A percentile compares a stretch with the other conserved stretches of the same genome.
Conservation (phyloP, 1,139 yeast genomes). For the Taphrina confusa region DNA sequence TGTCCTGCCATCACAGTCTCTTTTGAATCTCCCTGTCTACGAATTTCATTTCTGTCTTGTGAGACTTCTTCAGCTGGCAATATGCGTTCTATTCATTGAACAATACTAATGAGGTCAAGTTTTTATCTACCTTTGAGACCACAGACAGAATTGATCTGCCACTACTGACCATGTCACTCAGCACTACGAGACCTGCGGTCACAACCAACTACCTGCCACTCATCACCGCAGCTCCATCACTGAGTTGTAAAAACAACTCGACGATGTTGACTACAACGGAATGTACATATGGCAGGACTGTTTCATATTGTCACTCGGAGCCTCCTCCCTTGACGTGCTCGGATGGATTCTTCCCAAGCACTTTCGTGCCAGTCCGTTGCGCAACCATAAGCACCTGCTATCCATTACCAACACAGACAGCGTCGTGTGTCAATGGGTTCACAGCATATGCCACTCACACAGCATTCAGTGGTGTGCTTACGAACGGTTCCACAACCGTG, state of each 20-base stretch:
- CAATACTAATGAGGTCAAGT: too few relatives aligned
- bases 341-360: constrained; percentile 7
- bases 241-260: neutral
- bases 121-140: too few relatives aligned
- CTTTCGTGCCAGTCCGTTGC: constrained; percentile 4
- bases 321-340: constrained; percentile 20
- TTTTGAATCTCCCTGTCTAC: too few relatives aligned
- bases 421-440: constrained; percentile 14
- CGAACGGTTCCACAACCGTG: constrained; percentile 4
- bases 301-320: constrained; percentile 14
- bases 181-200: too few relatives aligned
- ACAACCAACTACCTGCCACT: neutral
- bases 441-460: constrained; percentile 8
- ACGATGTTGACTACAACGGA: constrained; percentile 24
- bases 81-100: too few relatives aligned
- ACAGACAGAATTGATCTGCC: too few relatives aligned
- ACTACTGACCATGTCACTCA: too few relatives aligned
- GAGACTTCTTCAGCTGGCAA: too few relatives aligned
- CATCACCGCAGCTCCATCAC: neutral
- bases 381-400: constrained; percentile 9
- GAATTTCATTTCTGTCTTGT: too few relatives aligned
- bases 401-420: constrained; percentile 12
- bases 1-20: too few relatives aligned
- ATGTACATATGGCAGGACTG: constrained; percentile 19
- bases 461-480: constrained; percentile 9